These are phyloP conservation scores for Russula ochroleuca DNA, from an alignment of 768 basidiomycete species.

Conservation along the genomic window DNA sequence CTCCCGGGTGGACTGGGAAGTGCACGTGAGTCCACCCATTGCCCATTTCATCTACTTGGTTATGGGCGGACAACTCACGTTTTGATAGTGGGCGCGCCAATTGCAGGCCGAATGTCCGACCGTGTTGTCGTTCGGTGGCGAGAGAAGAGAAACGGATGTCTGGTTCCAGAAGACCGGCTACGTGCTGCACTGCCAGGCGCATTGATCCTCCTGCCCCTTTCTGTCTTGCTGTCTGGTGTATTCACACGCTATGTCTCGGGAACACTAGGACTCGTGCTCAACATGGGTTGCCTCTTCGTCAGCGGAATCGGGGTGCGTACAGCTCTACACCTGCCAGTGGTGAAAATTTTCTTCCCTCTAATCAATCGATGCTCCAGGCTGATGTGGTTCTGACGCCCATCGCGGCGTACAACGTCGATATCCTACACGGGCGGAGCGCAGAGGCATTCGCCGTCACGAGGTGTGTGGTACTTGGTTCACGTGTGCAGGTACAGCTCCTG, in stretches of 20 bases:
- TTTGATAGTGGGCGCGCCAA: constrained; percentile 51
- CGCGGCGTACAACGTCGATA: constrained; percentile 55
- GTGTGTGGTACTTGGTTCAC: constrained; percentile 37
- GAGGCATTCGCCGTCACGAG: constrained; percentile 55
- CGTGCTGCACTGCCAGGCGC: constrained; percentile 48
- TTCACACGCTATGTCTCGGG: constrained; percentile 50
- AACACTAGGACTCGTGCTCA: constrained; percentile 45
- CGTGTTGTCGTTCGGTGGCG: constrained; percentile 46
- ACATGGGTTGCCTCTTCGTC: constrained; percentile 53
- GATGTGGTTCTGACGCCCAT: constrained; percentile 53
- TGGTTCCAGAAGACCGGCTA: constrained; percentile 68
- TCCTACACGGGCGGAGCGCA: constrained; percentile 56
- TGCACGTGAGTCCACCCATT: constrained; percentile 41
- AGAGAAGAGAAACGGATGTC: constrained; percentile 47
- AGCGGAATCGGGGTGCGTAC: constrained; percentile 58
- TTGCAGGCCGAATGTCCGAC: constrained; percentile 60
- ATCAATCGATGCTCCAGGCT: constrained; percentile 38
- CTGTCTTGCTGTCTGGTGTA: constrained; percentile 47
- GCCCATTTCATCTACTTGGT: background rate
- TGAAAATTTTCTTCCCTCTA: background rate
- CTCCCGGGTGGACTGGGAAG: constrained; percentile 57
- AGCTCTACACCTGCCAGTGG: background rate
- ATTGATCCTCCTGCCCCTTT: constrained; percentile 48
- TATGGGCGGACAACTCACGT: background rate
- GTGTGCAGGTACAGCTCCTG: background rate